phyloP scores from a whole-genome alignment of 2,329 filamentous ascomycete genomes.

The Diaporthe citriasiana region DNA sequence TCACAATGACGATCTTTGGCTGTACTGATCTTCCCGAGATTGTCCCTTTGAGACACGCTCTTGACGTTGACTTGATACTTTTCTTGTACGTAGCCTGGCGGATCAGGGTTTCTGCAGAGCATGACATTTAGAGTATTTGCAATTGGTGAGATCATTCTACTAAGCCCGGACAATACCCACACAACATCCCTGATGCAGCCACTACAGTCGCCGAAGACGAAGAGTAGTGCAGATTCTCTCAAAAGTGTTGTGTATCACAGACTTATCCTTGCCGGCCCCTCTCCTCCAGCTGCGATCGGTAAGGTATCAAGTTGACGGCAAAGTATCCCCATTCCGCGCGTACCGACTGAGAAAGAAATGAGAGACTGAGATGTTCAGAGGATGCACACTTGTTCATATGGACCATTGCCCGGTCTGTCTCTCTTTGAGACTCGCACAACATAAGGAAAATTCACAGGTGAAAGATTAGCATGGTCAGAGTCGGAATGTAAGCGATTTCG shows the following conservation, averaged over 20 bases:
- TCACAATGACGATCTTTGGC: not conserved
- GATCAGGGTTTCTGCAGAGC: too few relatives aligned
- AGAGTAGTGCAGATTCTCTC: not conserved
- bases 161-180: not conserved
- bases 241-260: not conserved
- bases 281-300: not conserved
- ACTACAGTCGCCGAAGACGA: not conserved
- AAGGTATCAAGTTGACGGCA: not conserved
- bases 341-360: not conserved
- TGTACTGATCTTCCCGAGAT: not conserved
- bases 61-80: not conserved
- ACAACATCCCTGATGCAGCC: too few relatives aligned
- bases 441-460: not conserved
- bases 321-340: not conserved
- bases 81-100: not conserved
- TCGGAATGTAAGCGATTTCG: conserved; percentile 40
- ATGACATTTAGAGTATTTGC: not conserved
- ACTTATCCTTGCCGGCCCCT: not conserved
- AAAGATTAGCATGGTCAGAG: not conserved
- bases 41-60: not conserved
- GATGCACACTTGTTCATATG: not conserved
- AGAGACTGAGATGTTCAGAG: not conserved
- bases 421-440: not conserved
- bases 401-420: not conserved
- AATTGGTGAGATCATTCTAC: not conserved